Percentiles rank a stretch among this genome's conserved stretches.
Evolutionary conservation across 805 yeast species (phyloP).

Genomic region (Pichia exigua): DNA sequence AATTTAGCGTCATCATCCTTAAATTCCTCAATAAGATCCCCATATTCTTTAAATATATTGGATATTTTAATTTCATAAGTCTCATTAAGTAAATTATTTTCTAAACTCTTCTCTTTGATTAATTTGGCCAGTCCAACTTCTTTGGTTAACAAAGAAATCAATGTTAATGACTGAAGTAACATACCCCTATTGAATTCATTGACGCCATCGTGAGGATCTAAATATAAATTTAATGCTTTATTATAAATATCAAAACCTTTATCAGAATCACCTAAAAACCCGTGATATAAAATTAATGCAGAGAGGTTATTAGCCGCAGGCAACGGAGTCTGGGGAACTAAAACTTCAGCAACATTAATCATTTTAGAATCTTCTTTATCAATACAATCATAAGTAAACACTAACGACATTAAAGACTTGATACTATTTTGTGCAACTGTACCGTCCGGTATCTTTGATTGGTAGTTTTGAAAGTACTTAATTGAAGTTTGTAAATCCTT

Average conservation of each 20-base stretch:
- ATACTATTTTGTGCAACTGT: constrained; percentile 16
- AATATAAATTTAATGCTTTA: constrained; percentile 16
- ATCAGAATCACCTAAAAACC: constrained; percentile 25
- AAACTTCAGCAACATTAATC: constrained; percentile 20
- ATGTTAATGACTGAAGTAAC: constrained; percentile 22
- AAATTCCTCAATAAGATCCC: constrained; percentile 21
- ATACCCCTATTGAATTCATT: constrained; percentile 16
- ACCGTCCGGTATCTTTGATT: constrained; percentile 20
- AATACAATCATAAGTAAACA: constrained; percentile 20
- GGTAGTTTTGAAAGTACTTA: constrained; percentile 19
- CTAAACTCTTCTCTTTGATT: constrained; percentile 24
- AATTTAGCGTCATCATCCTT: constrained; percentile 11
- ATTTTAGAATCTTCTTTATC: constrained; percentile 8
- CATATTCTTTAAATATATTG: constrained; percentile 25
- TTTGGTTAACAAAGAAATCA: constrained; percentile 17
- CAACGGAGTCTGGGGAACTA: constrained; percentile 22
- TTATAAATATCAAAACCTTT: constrained; percentile 28
- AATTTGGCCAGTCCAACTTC: constrained; percentile 29
- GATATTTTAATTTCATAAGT: constrained; percentile 17
- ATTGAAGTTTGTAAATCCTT: constrained; percentile 18
- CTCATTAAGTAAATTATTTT: constrained; percentile 19
- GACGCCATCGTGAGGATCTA: constrained; percentile 13
- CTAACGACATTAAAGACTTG: constrained; percentile 18
- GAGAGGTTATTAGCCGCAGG: constrained; percentile 22
- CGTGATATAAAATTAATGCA: constrained; percentile 19